These are phyloP conservation scores for Oxytropis ochrocephala DNA, from an alignment of 306 rosid species.

Conservation along the genomic window DNA sequence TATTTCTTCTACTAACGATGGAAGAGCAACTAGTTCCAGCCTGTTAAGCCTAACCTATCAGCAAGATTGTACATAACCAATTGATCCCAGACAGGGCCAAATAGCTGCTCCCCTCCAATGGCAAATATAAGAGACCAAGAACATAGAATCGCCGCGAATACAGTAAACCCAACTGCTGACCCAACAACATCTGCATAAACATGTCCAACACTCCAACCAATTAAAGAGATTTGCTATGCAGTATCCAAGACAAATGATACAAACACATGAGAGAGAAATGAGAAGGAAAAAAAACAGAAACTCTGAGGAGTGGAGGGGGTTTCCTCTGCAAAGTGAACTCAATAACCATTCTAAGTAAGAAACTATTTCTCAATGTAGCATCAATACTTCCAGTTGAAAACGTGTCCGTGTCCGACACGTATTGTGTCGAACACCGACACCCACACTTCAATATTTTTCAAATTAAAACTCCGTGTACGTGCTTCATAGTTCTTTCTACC, in stretches of 20 bases:
- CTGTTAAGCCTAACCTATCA: conserved; percentile 65
- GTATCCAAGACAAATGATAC: background rate
- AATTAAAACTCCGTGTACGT: too few species aligned
- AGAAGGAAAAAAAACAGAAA: background rate
- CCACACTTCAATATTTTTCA: too few species aligned
- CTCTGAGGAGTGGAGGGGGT: too few species aligned
- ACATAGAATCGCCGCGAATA: conserved; percentile 49
- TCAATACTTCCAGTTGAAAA: too few species aligned
- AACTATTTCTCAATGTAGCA: too few species aligned
- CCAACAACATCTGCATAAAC: conserved; percentile 46
- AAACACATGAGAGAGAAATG: background rate
- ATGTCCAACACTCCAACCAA: background rate
- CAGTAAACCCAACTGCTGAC: conserved; percentile 71
- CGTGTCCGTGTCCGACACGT: too few species aligned
- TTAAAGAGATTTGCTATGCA: background rate
- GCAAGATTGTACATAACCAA: conserved; percentile 89
- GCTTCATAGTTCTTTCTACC: too few species aligned
- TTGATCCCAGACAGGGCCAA: conserved; percentile 83
- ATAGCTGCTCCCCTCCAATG: conserved; percentile 72
- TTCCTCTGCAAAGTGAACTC: background rate
- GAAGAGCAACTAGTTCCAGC: conserved; percentile 61
- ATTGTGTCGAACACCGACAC: too few species aligned
- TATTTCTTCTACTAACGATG: background rate
- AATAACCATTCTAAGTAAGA: background rate
- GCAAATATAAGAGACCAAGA: conserved; percentile 88